Conservation (phyloP, 495 filamentous ascomycete species). For the Aspergillus wentii region DNA sequence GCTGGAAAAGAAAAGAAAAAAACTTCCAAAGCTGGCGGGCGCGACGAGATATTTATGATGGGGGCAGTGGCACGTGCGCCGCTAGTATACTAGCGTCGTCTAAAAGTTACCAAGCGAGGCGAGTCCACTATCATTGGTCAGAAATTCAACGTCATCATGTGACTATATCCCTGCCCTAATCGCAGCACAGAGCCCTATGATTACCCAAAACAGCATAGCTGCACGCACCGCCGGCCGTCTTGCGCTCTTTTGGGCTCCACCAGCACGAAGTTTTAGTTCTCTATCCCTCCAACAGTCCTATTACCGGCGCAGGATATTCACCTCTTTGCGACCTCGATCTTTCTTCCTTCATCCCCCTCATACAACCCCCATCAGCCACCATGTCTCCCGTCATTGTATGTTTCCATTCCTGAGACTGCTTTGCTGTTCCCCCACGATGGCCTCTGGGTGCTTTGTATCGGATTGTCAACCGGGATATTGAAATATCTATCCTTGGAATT, state of each 20-base stretch:
- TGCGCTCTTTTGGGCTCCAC: too few species aligned
- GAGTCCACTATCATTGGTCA: slow-evolving; percentile 1
- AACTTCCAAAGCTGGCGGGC: slow-evolving; percentile 22
- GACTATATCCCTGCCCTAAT: slow-evolving; percentile 4
- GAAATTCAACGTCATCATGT: slow-evolving; percentile 3
- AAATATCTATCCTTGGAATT: too few species aligned
- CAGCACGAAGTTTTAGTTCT: slow-evolving; percentile 14
- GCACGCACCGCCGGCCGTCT: slow-evolving; percentile 17
- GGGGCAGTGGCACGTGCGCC: slow-evolving; percentile 8
- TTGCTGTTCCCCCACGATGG: slow-evolving; percentile 68
- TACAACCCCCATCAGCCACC: slow-evolving; percentile 25
- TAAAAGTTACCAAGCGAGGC: slow-evolving; percentile 17
- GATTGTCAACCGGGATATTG: too few species aligned
- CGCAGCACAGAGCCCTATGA: slow-evolving; percentile 20
- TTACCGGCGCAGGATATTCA: slow-evolving; percentile 54
- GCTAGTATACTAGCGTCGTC: slow-evolving; percentile 14
- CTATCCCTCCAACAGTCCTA: slow-evolving; percentile 19
- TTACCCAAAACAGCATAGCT: slow-evolving; percentile 21
- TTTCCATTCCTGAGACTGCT: slow-evolving; percentile 63
- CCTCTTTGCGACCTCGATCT: slow-evolving; percentile 50
- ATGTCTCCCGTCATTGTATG: slow-evolving; percentile 68
- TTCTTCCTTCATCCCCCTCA: slow-evolving; percentile 18
- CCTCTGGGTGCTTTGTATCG: too few species aligned
- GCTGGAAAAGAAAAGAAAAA: slow-evolving; percentile 49
- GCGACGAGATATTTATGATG: slow-evolving; percentile 26